Evolutionary conservation across 2,329 filamentous ascomycete species (phyloP), one percentile per base, ranked within the genome.

Genomic region (Neonectria hederae): DNA sequence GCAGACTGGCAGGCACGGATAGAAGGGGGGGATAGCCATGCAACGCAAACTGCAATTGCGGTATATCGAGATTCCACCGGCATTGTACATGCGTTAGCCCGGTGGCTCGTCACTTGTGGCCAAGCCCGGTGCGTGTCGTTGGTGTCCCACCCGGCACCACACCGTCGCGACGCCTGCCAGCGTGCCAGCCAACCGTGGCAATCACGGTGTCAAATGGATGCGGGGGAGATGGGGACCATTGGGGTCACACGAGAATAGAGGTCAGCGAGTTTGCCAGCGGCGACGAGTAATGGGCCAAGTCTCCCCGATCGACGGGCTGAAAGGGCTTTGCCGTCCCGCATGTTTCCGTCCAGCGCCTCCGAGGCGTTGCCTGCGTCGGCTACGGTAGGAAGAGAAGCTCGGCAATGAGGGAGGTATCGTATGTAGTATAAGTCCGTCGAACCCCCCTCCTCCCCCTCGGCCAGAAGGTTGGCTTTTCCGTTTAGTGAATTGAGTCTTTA

Each of bases 261-360:
- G 66, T 65, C 68, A 71, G 61, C 62, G 46, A 62, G 56, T 61
- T 68, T 61, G 60, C 65, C 35, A 69, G 54, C 52, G 58, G 45
- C 57, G 46, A 61, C 49, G 52, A 64, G 58, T 62, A 56, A 66
- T 52, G 64, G 65, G 14, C 35, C 35, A 38, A 38, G 35, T 38
- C 53, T 65, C 59, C 65, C 67, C n/a, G 69, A 65, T 65, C 56
- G 62, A 73, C 65, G 66, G 57, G 59, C 60, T 67, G 48, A 54
- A 62, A 71, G 54, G 59, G 59, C 57, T 49, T 63, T 58, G 28
- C 61, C 64, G 65, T 76, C 71, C 75, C 75, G 75, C 73, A 76
- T 76, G 73, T 76, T 76, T 72, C 75, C 75, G 75, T 73, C 28
- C 42, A 61, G 42, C 46, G 59, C 26, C 60, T 56, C 70, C 66